phyloP scores from a whole-genome alignment of 352 stramenopile species.

The Poterioochromonas sp. region DNA sequence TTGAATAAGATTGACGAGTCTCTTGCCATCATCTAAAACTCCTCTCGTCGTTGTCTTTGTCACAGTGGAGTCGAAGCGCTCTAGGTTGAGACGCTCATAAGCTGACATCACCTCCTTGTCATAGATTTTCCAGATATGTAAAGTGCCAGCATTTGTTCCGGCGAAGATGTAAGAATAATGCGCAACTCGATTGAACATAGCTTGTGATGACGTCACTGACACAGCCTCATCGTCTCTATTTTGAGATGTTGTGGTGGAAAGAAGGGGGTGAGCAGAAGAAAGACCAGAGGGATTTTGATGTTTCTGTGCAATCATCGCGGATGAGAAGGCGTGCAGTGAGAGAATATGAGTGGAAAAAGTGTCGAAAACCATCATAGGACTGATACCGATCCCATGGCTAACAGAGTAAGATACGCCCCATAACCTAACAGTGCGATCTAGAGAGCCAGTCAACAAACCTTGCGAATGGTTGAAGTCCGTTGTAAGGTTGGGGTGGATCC shows the following conservation, averaged over 20 bases:
- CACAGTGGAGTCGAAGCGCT: not conserved
- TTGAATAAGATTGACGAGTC: conserved; percentile 3
- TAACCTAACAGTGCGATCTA: not conserved
- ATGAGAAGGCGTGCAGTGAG: not conserved
- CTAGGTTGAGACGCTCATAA: too few species aligned
- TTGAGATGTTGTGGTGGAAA: not conserved
- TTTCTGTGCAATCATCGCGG: not conserved
- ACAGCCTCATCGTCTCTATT: not conserved
- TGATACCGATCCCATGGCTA: not conserved
- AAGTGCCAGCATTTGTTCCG: conserved; percentile 18
- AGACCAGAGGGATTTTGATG: not conserved
- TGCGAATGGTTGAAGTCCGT: too few species aligned
- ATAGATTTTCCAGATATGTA: conserved; percentile 23
- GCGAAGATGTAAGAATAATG: not conserved
- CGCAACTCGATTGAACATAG: not conserved
- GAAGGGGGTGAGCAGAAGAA: not conserved
- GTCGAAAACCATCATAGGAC: conserved; percentile 19
- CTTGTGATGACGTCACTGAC: too few species aligned
- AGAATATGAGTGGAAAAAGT: conserved; percentile 17
- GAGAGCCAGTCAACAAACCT: not conserved
- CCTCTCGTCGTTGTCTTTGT: not conserved
- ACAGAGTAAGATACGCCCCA: not conserved
- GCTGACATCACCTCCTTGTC: not conserved
- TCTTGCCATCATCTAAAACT: not conserved
- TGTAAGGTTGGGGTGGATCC: too few species aligned